Evolutionary conservation across 306 rosid species (phyloP).

Genomic region (Luffa aegyptiaca): DNA sequence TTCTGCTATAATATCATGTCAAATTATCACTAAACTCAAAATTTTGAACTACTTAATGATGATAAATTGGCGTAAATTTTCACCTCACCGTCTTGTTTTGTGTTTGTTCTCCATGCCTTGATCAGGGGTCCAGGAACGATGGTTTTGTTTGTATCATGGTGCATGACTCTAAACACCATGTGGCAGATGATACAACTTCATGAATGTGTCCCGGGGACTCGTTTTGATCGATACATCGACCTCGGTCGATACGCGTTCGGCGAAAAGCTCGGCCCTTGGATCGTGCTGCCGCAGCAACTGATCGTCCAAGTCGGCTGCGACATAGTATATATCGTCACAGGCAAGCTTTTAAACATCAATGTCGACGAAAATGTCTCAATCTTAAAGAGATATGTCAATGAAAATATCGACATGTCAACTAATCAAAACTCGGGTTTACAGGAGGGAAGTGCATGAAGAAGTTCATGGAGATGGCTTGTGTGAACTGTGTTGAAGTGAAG

Average conservation of each 20-base stretch:
- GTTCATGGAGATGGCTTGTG: slow-evolving; percentile 82
- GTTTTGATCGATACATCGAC: slow-evolving; percentile 77
- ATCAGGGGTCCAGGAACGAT: slow-evolving; percentile 85
- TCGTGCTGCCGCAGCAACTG: slow-evolving; percentile 80
- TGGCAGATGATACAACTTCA: slow-evolving; percentile 98
- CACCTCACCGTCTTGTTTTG: background rate
- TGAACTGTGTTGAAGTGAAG: slow-evolving; percentile 52
- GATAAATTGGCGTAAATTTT: background rate
- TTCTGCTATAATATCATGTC: no score
- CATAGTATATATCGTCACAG: slow-evolving; percentile 88
- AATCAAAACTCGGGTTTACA: slow-evolving; percentile 18
- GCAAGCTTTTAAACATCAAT: background rate
- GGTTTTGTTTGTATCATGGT: slow-evolving; percentile 57
- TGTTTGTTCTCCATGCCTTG: background rate
- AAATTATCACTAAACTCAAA: no score
- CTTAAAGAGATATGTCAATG: background rate
- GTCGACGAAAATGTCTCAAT: background rate
- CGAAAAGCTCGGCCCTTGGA: slow-evolving; percentile 74
- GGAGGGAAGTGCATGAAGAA: slow-evolving; percentile 86
- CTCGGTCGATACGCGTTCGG: slow-evolving; percentile 88
- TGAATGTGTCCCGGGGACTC: slow-evolving; percentile 80
- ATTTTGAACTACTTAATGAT: no score
- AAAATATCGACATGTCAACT: background rate
- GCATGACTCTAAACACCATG: slow-evolving; percentile 75
- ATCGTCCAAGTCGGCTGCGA: slow-evolving; percentile 93